Base-by-base conservation (phyloP, 495 filamentous ascomycete genomes). In the Podospora pseudopauciseta region DNA sequence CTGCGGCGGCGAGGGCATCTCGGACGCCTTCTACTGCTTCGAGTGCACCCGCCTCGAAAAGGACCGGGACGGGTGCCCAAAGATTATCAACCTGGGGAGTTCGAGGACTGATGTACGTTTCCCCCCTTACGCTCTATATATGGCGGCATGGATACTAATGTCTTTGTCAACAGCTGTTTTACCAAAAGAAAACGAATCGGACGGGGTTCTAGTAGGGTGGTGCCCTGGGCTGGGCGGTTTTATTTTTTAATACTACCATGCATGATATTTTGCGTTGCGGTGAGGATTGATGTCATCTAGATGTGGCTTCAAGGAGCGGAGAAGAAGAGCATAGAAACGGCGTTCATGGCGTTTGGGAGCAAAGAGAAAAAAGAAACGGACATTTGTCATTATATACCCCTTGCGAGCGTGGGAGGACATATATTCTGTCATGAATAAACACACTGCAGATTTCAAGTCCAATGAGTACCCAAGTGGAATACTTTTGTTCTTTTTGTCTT, bases 11-110 rank as follows among this genome's bases (percentile, higher is more conserved):
- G 95, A 99, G 83, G 95, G 95, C 18, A 99, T 99, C 78, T 94
- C 91, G 53, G 95, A 99, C 77, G 95, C 95, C n/a, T 98, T 99
- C 81, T 99, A 99, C 83, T 99, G 95, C 85, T 98, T 97, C 76
- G 96, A 99, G 77, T 99, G 95, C 78, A 99, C 95, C 62, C 89
- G 95, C 16, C 80, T 99, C 2, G 95, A 99, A 79, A 98, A 98
- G 80, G 95, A 99, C 77, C 86, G 95, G 65, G 95, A 99, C 75
- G 95, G 95, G 2, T 99, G 95, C 80, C 95, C 95, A 53, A 99
- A 99, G 87, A 99, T 99, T 81, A 97, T 99, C 74, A 99, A 99
- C 77, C 75, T 99, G 76, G 95, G 95, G 60, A 93, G 90, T 83
- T 94, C 91, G 65, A 86, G 95, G 80, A 98, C 96, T 67, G 95